Evolutionary conservation across 2,329 filamentous ascomycete species (phyloP).

Genomic region (Myrmaecium sp.): DNA sequence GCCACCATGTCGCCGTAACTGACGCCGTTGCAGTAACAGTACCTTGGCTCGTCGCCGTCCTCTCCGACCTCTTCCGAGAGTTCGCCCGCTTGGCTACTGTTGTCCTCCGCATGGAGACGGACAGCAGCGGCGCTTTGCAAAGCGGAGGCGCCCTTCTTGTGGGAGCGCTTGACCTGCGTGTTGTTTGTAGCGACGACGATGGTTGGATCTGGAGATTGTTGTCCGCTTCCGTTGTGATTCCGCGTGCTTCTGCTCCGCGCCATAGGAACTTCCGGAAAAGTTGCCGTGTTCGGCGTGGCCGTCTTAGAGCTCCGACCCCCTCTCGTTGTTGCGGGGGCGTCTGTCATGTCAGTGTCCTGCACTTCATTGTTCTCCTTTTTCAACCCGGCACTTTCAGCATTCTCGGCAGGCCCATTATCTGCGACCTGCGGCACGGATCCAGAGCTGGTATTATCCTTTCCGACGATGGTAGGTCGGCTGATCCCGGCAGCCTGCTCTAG

Average conservation of each 20-base stretch:
- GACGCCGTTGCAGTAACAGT: constrained; percentile 49
- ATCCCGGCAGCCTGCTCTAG: constrained; percentile 16
- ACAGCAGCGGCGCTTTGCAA: constrained; percentile 10
- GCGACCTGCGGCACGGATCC: no score
- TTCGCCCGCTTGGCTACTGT: constrained; percentile 5
- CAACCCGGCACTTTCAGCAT: no score
- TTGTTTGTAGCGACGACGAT: constrained; percentile 9
- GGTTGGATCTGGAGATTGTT: constrained; percentile 23
- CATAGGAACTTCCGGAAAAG: constrained; percentile 26
- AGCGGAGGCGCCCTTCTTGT: constrained; percentile 16
- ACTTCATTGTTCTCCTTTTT: constrained; percentile 26
- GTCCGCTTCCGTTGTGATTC: constrained; percentile 18
- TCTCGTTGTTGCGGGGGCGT: constrained; percentile 15
- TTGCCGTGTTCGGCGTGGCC: constrained; percentile 28
- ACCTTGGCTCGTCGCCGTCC: constrained; percentile 29
- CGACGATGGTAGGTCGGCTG: constrained; percentile 10
- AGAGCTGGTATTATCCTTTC: constrained; percentile 12
- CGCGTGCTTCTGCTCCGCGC: constrained; percentile 25
- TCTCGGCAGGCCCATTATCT: constrained; percentile 15
- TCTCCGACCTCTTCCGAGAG: constrained; percentile 17
- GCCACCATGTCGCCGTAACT: constrained; percentile 52
- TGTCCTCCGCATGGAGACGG: constrained; percentile 4
- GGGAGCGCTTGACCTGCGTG: constrained; percentile 17
- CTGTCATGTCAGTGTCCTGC: constrained; percentile 29
- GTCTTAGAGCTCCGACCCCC: constrained; percentile 29